These are phyloP conservation scores for Cydonia oblonga DNA, from an alignment of 331 rosid genomes.

Conservation along the genomic window DNA sequence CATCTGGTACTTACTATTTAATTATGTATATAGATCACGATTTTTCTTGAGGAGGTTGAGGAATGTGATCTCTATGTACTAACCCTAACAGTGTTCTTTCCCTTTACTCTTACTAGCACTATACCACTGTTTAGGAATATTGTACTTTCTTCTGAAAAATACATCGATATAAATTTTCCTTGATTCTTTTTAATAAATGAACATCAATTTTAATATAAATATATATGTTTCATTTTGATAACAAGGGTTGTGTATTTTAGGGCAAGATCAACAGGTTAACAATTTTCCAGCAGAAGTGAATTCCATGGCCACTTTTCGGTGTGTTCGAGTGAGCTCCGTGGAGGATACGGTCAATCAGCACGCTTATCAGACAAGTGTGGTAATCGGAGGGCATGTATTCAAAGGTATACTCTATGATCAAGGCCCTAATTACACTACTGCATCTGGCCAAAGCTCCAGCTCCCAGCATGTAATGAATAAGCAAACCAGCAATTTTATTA, in stretches of 20 bases:
- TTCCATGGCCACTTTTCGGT: slow-evolving; percentile 30
- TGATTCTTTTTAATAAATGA: background rate
- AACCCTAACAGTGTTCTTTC: background rate
- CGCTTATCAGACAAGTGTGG: slow-evolving; percentile 49
- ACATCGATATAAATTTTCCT: background rate
- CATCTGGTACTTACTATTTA: background rate
- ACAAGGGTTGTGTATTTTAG: slow-evolving; percentile 6
- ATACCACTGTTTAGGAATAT: background rate
- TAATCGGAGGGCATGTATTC: slow-evolving; percentile 49
- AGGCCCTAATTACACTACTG: slow-evolving; percentile 24
- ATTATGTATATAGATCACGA: too few species aligned
- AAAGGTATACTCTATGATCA: slow-evolving; percentile 52
- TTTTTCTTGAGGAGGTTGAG: background rate
- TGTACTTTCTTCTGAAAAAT: background rate
- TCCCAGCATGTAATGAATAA: background rate
- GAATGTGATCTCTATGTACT: background rate
- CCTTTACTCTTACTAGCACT: background rate
- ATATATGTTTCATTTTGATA: background rate
- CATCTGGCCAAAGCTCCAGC: slow-evolving; percentile 1
- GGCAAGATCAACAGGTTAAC: slow-evolving; percentile 13
- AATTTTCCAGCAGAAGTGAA: slow-evolving; percentile 39
- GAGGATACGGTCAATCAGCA: slow-evolving; percentile 27
- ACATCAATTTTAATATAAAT: background rate
- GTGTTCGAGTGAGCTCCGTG: slow-evolving; percentile 38
- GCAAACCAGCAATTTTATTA: slow-evolving; percentile 7